Evolutionary conservation across 805 yeast genomes (phyloP), one percentile per base, ranked within the genome.

Genomic region (Barnettozyma pratensis): DNA sequence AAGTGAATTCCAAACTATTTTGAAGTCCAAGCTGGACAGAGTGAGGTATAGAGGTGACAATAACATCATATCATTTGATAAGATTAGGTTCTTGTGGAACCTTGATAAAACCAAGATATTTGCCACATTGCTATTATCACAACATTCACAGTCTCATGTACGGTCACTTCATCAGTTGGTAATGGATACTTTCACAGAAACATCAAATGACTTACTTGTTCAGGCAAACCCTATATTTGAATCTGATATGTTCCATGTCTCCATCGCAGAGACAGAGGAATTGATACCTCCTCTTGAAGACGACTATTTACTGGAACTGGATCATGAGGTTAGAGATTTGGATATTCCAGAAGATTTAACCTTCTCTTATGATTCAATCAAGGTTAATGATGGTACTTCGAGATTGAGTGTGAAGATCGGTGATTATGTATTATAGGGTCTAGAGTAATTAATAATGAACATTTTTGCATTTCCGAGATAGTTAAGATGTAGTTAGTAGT

Each of bases 301-400:
- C n/a, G 37, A 32, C 8, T 36, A n/a, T 6, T 37, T 54, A 35
- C 27, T 37, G 10, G 52, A 43, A n/a, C n/a, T 57, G 35, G 39
- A 43, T 4, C 31, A 40, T 3, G 40, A 46, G 14, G 44, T 54
- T 25, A 36, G 34, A 5, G 51, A 52, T 25, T 6, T 57, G 2
- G 52, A 56, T 3, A 34, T 54, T 6, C 52, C 50, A 9, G 12
- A 30, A 4, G 38, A 32, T 2, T 14, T 57, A 9, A 37, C 39
- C 10, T 53, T 57, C 36, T 27, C 37, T 1, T 56, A 37, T 14
- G 54, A 50, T 8, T 41, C 53, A 2, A 12, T 57, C 9, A 54
- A 52, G 14, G 45, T 55, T 4, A 37, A 37, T 7, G 55, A 52
- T 19, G 50, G 48, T 3, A 45, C 46, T 8, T 48, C 51, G 25